Conservation (phyloP, 1,284 basidiomycete species). For the Sanghuangporus baumii region DNA sequence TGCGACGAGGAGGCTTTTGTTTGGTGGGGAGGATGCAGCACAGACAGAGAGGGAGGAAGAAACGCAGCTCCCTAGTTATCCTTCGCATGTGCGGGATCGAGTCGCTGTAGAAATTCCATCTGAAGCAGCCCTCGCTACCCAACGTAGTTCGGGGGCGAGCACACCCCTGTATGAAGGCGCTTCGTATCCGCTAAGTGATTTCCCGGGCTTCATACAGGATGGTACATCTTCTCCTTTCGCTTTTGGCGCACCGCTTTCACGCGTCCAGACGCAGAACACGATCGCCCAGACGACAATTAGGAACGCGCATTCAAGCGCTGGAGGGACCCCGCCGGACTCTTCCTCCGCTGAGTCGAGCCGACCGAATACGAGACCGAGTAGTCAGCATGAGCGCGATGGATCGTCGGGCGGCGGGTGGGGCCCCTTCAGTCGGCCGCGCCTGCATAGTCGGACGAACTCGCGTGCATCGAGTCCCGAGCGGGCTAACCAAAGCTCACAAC, state of each 20-base stretch:
- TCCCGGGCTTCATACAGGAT: conserved; percentile 19
- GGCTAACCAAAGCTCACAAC: conserved; percentile 26
- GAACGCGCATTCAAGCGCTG: not conserved
- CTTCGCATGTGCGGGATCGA: conserved; percentile 82
- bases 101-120: conserved; percentile 73
- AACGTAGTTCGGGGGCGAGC: conserved; percentile 35
- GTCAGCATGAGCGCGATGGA: conserved; percentile 22
- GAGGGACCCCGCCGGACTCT: conserved; percentile 3
- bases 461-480: conserved; percentile 35
- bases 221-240: not conserved
- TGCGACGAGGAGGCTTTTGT: conserved; percentile 63
- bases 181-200: conserved; percentile 27
- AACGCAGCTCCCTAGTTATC: conserved; percentile 79
- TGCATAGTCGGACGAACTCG: conserved; percentile 25
- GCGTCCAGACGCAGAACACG: not conserved
- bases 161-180: conserved; percentile 29
- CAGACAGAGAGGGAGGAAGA: conserved; percentile 48
- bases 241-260: conserved; percentile 1
- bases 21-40: conserved; percentile 39
- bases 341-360: conserved; percentile 23
- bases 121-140: conserved; percentile 44
- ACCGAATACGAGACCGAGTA: conserved; percentile 28
- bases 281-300: not conserved
- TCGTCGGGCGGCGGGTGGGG: conserved; percentile 24
- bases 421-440: conserved; percentile 33